Conservation (phyloP, 2,329 filamentous ascomycete genomes). For the Herpomyces periplanetae region DNA sequence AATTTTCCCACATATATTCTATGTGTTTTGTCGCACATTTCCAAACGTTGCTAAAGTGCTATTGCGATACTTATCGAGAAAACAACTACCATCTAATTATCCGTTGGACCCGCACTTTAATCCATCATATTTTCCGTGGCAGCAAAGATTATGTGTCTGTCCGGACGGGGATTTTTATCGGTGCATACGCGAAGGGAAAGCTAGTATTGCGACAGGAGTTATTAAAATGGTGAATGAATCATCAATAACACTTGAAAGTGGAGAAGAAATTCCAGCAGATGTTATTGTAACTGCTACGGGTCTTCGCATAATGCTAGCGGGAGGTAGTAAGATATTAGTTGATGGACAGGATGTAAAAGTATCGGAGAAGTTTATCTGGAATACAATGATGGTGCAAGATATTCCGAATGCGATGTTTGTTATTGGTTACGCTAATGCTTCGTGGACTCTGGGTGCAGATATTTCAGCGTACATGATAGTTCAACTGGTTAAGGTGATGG, state of each 20-base stretch:
- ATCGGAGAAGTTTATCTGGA: constrained; percentile 16
- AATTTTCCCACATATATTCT: constrained; percentile 11
- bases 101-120: constrained; percentile 21
- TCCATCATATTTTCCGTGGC: constrained; percentile 22
- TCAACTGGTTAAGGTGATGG: constrained; percentile 14
- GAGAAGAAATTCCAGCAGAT: constrained; percentile 14
- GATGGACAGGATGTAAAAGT: constrained; percentile 12
- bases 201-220: constrained; percentile 14
- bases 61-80: constrained; percentile 11
- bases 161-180: constrained; percentile 18
- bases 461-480: constrained; percentile 12
- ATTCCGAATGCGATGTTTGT: constrained; percentile 19
- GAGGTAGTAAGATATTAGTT: constrained; percentile 12
- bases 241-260: constrained; percentile 11
- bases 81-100: constrained; percentile 14
- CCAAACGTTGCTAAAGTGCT: constrained; percentile 12
- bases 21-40: constrained; percentile 13
- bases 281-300: constrained; percentile 25
- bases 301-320: constrained; percentile 15
- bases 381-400: constrained; percentile 18
- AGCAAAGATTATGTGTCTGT: constrained; percentile 35
- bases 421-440: constrained; percentile 18
- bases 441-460: constrained; percentile 22
- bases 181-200: constrained; percentile 12
- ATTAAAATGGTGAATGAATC: constrained; percentile 13